A percentile compares a stretch with the other conserved stretches of the same genome.
phyloP scores from a whole-genome alignment of 2,329 filamentous ascomycete genomes.

The Colletotrichum simmondsii region DNA sequence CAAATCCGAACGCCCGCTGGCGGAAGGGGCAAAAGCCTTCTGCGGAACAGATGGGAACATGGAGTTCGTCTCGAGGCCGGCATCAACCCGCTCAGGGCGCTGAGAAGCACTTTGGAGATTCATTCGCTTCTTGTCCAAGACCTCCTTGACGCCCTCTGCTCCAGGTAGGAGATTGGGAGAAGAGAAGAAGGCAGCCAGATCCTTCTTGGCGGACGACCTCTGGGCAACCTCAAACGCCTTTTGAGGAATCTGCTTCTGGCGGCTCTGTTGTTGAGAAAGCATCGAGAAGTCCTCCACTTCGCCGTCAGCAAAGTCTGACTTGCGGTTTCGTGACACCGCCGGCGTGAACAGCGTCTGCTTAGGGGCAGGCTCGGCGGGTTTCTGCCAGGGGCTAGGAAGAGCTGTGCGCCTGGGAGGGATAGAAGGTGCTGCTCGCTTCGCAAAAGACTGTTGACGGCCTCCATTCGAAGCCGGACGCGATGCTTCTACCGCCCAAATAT shows the following conservation, averaged over 20 bases:
- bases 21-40: slow-evolving; percentile 46
- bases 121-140: slow-evolving; percentile 30
- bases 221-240: slow-evolving; percentile 16
- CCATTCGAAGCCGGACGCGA: slow-evolving; percentile 47
- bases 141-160: slow-evolving; percentile 34
- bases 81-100: slow-evolving; percentile 28
- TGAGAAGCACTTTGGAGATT: slow-evolving; percentile 21
- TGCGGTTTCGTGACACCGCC: slow-evolving; percentile 2
- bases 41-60: slow-evolving; percentile 51
- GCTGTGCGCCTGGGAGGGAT: slow-evolving; percentile 35
- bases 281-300: slow-evolving; percentile 57
- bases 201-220: slow-evolving; percentile 36
- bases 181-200: slow-evolving; percentile 68
- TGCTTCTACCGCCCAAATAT: slow-evolving; percentile 70
- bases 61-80: slow-evolving; percentile 46
- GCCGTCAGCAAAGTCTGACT: slow-evolving; percentile 20
- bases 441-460: slow-evolving; percentile 43
- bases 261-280: slow-evolving; percentile 46
- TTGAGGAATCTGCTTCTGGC: slow-evolving; percentile 17
- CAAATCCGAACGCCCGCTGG: slow-evolving; percentile 44
- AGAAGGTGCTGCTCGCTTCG: slow-evolving; percentile 38
- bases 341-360: slow-evolving; percentile 38
- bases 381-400: slow-evolving; percentile 54
- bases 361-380: slow-evolving; percentile 20
- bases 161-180: slow-evolving; percentile 58